Base-by-base conservation (phyloP, 2,329 filamentous ascomycete genomes). In the Ophiostoma triangulosporum region DNA sequence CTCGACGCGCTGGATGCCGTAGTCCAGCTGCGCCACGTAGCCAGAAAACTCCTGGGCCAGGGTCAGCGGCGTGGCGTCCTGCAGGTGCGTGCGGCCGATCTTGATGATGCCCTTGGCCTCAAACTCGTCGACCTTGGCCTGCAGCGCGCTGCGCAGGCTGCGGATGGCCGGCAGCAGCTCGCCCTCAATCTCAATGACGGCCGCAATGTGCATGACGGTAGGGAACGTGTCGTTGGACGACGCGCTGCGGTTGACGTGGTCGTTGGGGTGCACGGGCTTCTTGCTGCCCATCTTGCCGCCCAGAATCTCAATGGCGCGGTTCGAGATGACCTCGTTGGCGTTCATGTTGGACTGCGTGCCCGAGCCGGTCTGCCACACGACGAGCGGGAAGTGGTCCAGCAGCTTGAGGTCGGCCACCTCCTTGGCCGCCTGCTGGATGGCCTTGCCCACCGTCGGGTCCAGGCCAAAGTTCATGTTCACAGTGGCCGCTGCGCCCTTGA, bases 311-410 rank as follows among this genome's bases (percentile, higher is more conserved):
- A 97, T 97, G 60, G 93, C 93, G 61, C 93, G 88, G 80, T 97
- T 98, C 60, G 91, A 96, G 71, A 98, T 97, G 71, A 98, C 93
- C 71, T 98, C 93, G 76, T 98, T 98, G 68, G 91, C 90, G 75
- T 98, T 98, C 93, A 97, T 97, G 81, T 95, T 97, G 70, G 90
- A 96, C 77, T 97, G 93, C 29, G 93, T 97, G 67, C 93, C 93
- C 50, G 93, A 97, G 59, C 93, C 93, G 53, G 93, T 98, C 77
- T 98, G 93, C 93, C 93, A 98, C 66, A 98, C 91, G 54, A 97
- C 91, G 57, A 97, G 86, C 60, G 93, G 93, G 74, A 98, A 97
- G 77, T 97, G 91, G 70, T 96, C 90, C 65, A 94, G 70, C 63
- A 97, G 84, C 78, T 96, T 95, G 66, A 93, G 82, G 59, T 87